Evolutionary conservation across 371 early-diverging fungal species (phyloP).

Genomic region (Mortierella sp.): DNA sequence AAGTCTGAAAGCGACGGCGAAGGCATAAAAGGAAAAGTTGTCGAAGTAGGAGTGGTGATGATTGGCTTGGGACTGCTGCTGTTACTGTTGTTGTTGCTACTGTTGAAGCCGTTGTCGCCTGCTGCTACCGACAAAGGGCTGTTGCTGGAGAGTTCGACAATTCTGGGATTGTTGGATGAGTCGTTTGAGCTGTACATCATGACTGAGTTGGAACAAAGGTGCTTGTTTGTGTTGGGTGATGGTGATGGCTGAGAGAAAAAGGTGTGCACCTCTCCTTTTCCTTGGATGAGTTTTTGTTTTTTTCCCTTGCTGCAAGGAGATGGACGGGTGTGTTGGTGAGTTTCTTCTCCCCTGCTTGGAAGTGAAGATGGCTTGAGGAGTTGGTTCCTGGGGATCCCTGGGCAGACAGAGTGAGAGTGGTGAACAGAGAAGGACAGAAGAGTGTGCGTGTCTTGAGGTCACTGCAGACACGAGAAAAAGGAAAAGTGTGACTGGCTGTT

Average conservation of each 20-base stretch:
- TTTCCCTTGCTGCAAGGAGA: not conserved
- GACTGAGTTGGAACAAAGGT: not conserved
- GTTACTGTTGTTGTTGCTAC: constrained; percentile 6
- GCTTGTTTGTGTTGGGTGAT: not conserved
- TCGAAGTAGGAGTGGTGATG: constrained; percentile 22
- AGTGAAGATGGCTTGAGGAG: not conserved
- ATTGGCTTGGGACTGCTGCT: constrained; percentile 20
- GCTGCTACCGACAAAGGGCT: constrained; percentile 17
- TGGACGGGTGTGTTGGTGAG: not conserved
- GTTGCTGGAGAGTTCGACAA: constrained; percentile 33
- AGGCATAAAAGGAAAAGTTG: constrained; percentile 12
- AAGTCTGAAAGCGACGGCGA: constrained; percentile 15
- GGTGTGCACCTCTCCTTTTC: not conserved
- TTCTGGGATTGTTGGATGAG: constrained; percentile 26
- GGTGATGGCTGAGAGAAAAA: not conserved
- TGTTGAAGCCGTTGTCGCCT: not conserved
- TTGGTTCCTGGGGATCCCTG: not conserved
- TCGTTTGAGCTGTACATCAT: constrained; percentile 31
- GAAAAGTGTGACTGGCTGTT: not conserved
- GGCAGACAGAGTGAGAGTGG: not conserved
- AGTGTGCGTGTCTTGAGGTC: not conserved
- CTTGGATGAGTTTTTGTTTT: not conserved
- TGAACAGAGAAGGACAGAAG: not conserved
- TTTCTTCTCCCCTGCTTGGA: not conserved
- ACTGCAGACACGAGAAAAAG: not conserved